Conservation (phyloP, 2,329 filamentous ascomycete species). For the Epichloe brachyelytri region DNA sequence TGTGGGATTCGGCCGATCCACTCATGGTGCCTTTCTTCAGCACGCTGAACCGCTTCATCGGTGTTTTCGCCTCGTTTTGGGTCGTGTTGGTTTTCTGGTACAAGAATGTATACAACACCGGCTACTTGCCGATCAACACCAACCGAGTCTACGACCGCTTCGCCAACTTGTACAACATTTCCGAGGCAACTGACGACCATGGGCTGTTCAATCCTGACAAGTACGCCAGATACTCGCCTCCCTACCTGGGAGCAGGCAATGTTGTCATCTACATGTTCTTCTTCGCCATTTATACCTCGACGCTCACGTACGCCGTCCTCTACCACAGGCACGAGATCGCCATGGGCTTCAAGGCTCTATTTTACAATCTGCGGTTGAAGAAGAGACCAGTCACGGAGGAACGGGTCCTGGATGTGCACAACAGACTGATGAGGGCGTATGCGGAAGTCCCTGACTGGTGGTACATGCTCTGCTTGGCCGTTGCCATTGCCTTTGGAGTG, state of each 20-base stretch:
- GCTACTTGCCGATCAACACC: slow-evolving; percentile 40
- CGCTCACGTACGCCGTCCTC: slow-evolving; percentile 35
- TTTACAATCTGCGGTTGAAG: slow-evolving; percentile 31
- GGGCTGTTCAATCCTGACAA: slow-evolving; percentile 31
- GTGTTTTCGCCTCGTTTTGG: slow-evolving; percentile 40
- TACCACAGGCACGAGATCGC: slow-evolving; percentile 40
- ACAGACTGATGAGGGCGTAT: slow-evolving; percentile 34
- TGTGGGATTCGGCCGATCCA: slow-evolving; percentile 30
- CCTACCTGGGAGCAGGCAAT: slow-evolving; percentile 36
- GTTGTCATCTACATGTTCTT: slow-evolving; percentile 41
- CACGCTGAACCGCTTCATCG: slow-evolving; percentile 49
- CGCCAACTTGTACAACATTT: slow-evolving; percentile 34
- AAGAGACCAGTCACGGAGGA: slow-evolving; percentile 21
- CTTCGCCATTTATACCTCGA: slow-evolving; percentile 41
- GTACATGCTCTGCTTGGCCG: slow-evolving; percentile 30
- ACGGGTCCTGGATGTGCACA: slow-evolving; percentile 33
- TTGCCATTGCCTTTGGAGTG: slow-evolving; percentile 32
- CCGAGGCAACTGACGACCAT: slow-evolving; percentile 25
- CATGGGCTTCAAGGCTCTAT: slow-evolving; percentile 34
- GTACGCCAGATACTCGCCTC: slow-evolving; percentile 38
- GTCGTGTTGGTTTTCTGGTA: slow-evolving; percentile 46
- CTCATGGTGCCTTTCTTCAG: slow-evolving; percentile 42
- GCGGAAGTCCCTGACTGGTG: slow-evolving; percentile 41
- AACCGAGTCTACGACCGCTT: slow-evolving; percentile 39
- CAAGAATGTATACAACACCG: slow-evolving; percentile 42